Percentiles rank a stretch among this genome's conserved stretches.
phyloP scores from a whole-genome alignment of 306 rosid genomes.

The Vigna reflexopilosa region DNA sequence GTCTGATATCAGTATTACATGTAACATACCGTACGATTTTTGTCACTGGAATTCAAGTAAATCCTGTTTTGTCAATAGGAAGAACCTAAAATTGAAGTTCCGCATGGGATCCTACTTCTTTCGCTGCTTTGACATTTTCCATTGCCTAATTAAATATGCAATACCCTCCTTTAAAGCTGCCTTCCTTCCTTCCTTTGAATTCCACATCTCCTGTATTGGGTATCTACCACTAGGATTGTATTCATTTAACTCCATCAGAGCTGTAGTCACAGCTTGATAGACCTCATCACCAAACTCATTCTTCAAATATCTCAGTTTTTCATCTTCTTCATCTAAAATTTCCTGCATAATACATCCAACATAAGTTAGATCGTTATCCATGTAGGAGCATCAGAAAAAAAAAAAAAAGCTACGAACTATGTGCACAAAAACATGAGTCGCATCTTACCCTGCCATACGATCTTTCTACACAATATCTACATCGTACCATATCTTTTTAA shows the following conservation, averaged over 20 bases:
- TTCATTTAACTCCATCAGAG: slow-evolving; percentile 72
- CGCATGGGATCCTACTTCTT: slow-evolving; percentile 8
- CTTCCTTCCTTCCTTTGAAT: slow-evolving; percentile 61
- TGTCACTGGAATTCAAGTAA: too few species aligned
- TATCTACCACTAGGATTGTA: slow-evolving; percentile 91
- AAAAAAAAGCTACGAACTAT: background rate
- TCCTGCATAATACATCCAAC: slow-evolving; percentile 56
- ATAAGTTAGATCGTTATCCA: background rate
- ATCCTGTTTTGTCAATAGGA: background rate
- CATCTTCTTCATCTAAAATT: slow-evolving; percentile 66
- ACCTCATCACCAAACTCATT: slow-evolving; percentile 65
- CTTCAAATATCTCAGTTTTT: slow-evolving; percentile 62
- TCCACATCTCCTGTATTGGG: slow-evolving; percentile 67
- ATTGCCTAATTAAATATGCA: slow-evolving; percentile 49
- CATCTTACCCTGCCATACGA: background rate
- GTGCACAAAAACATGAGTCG: background rate
- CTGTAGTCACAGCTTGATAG: slow-evolving; percentile 55
- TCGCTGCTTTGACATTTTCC: slow-evolving; percentile 49
- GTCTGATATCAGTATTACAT: background rate
- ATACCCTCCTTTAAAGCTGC: slow-evolving; percentile 73
- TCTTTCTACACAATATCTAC: background rate
- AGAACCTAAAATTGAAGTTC: slow-evolving; percentile 1
- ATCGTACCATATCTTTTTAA: background rate
- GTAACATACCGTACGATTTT: background rate
- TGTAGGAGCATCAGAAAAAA: background rate